Evolutionary conservation across 306 rosid species (phyloP).

Genomic region (Hippophae tibetana): DNA sequence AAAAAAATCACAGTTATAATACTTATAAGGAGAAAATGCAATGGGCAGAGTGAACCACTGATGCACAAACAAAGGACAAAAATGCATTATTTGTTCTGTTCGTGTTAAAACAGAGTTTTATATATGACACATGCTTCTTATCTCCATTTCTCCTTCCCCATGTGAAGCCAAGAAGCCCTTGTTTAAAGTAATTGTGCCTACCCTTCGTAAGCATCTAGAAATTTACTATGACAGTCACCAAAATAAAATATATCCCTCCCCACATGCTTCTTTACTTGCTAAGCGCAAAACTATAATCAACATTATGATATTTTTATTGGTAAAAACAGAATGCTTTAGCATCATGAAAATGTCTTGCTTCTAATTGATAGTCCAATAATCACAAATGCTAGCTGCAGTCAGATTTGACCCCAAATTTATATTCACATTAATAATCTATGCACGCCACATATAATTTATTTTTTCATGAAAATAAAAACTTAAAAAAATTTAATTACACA

Average conservation of each 20-base stretch:
- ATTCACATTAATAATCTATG: too few relatives aligned
- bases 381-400: too few relatives aligned
- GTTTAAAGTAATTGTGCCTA: slow-evolving; percentile 20
- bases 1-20: too few relatives aligned
- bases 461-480: too few relatives aligned
- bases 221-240: background rate
- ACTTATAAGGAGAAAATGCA: too few relatives aligned
- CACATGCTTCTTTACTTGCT: slow-evolving; percentile 35
- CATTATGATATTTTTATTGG: background rate
- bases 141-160: slow-evolving; percentile 18
- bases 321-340: background rate
- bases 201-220: slow-evolving; percentile 3
- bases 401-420: too few relatives aligned
- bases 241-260: slow-evolving; percentile 21
- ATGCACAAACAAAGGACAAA: too few relatives aligned
- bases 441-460: too few relatives aligned
- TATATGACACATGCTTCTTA: background rate
- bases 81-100: background rate
- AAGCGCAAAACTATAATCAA: background rate
- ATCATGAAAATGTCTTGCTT: background rate
- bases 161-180: slow-evolving; percentile 29
- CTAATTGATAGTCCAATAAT: background rate
- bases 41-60: too few relatives aligned
- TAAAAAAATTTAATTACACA: too few relatives aligned
- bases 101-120: background rate